phyloP scores from a whole-genome alignment of 1,284 basidiomycete genomes.

The Albatrellus sp. region DNA sequence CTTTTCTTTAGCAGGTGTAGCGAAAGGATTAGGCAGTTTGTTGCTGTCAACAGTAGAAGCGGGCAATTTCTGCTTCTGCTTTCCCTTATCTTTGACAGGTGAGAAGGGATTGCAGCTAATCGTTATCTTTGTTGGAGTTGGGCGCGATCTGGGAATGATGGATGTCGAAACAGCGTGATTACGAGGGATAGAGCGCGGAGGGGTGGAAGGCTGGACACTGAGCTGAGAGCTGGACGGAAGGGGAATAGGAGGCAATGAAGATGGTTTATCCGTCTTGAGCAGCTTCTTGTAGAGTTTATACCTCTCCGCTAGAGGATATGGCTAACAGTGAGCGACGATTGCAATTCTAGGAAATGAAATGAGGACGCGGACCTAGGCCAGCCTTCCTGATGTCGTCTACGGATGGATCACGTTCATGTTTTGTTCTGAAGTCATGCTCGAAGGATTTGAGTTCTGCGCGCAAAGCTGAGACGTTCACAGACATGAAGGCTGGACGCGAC shows the following conservation, averaged over 20 bases:
- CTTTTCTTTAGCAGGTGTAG: slow-evolving; percentile 37
- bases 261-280: slow-evolving; percentile 30
- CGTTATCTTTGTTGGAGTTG: slow-evolving; percentile 30
- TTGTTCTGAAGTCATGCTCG: slow-evolving; percentile 63
- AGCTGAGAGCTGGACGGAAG: slow-evolving; percentile 7
- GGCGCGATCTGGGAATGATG: slow-evolving; percentile 33
- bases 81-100: slow-evolving; percentile 51
- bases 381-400: slow-evolving; percentile 70
- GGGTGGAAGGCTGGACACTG: slow-evolving; percentile 19
- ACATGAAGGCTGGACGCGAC: slow-evolving; percentile 5
- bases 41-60: slow-evolving; percentile 6
- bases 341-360: slow-evolving; percentile 12
- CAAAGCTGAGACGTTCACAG: slow-evolving; percentile 34
- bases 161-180: slow-evolving; percentile 20
- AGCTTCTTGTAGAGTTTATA: slow-evolving; percentile 77
- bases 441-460: slow-evolving; percentile 73
- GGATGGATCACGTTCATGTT: slow-evolving; percentile 51
- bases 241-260: slow-evolving; percentile 5
- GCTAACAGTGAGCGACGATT: slow-evolving; percentile 10
- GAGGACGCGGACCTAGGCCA: slow-evolving; percentile 47
- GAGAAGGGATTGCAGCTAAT: slow-evolving; percentile 65
- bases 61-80: slow-evolving; percentile 16
- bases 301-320: slow-evolving; percentile 48
- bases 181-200: slow-evolving; percentile 22
- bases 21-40: slow-evolving; percentile 32